Evolutionary conservation across 345 rosid species (phyloP), one percentile per base, ranked within the genome.

Genomic region (Rhizophora apiculata): DNA sequence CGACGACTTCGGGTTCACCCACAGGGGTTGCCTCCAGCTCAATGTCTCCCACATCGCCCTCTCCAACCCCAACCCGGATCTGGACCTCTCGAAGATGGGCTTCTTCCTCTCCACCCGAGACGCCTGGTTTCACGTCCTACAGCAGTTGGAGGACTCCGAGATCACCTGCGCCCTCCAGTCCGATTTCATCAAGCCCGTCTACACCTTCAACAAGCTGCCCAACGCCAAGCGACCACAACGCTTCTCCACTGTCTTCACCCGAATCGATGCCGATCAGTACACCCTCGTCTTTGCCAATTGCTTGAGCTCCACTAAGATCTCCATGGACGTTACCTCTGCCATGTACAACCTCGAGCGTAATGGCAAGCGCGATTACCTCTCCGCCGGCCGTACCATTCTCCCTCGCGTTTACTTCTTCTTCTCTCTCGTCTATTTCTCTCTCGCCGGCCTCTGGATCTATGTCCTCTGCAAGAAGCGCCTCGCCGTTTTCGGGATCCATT

Each of bases 81-180:
- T 87, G 19, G 97, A 89, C 71, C 83, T 81, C 51, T 74, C 88
- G 53, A 82, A 82, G 78, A 77, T 92, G 15, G 99, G 99, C 2
- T 95, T 95, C 93, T 88, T 95, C 85, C 96, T 95, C 63, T 89
- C 92, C 86, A 92, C 99, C 24, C 81, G 76, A 16, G 99, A 92
- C 80, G 76, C 92, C 2, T 89, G 97, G 96, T 73, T 86, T 19
- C 94, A 81, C 67, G 97, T 92, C 48, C 80, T 84, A 74, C 85
- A 88, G 70, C 92, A 87, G 73, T 82, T 94, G 11, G 93, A 91
- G 67, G 93, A 88, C 31, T 81, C 73, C 5, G 95, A 91, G 56
- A 74, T 89, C 88, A 37, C 87, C 6, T 94, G 98, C 81, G 89
- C 95, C 13, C 85, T 94, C 65, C 86, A 85, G 13, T 89, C 96